Percentiles rank a stretch among this genome's conserved stretches.
These are phyloP conservation scores for Metschnikowia kunwiensis DNA, from an alignment of 805 yeast genomes.

Conservation along the genomic window DNA sequence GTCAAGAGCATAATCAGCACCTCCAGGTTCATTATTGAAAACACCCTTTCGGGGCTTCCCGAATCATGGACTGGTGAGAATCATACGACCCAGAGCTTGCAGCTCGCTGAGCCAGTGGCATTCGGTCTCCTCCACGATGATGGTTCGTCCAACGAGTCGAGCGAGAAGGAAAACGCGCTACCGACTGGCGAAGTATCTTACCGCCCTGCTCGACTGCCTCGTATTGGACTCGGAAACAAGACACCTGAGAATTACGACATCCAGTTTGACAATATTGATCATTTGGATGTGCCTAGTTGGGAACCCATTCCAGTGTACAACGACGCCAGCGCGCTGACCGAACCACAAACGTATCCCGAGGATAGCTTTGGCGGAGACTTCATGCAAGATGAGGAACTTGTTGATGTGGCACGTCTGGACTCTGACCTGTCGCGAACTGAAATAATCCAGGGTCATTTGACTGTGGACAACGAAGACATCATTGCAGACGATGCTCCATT, in stretches of 20 bases:
- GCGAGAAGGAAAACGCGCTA: conserved; percentile 12
- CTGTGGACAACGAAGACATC: conserved; percentile 15
- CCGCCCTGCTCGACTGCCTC: conserved; percentile 10
- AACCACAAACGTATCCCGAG: no score
- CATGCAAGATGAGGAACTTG: neutral
- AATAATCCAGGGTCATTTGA: conserved; percentile 17
- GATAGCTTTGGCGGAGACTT: neutral
- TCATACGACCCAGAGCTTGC: neutral
- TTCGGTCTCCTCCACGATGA: conserved; percentile 12
- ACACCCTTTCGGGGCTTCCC: conserved; percentile 18
- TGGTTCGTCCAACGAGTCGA: conserved; percentile 13
- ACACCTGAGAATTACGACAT: conserved; percentile 10
- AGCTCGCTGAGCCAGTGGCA: conserved; percentile 19
- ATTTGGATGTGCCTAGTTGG: conserved; percentile 16
- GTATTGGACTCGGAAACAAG: conserved; percentile 5
- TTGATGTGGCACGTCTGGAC: neutral
- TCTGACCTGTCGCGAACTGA: conserved; percentile 10
- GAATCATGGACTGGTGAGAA: conserved; percentile 6
- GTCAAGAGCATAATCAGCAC: conserved; percentile 11
- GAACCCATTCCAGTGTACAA: conserved; percentile 13
- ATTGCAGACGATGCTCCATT: neutral
- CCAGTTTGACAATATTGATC: conserved; percentile 13
- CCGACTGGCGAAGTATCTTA: neutral
- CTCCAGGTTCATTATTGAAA: conserved; percentile 17
- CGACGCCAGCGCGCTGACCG: no score